Conservation (phyloP, 805 yeast species). For the Metschnikowia baotianmanensis region DNA sequence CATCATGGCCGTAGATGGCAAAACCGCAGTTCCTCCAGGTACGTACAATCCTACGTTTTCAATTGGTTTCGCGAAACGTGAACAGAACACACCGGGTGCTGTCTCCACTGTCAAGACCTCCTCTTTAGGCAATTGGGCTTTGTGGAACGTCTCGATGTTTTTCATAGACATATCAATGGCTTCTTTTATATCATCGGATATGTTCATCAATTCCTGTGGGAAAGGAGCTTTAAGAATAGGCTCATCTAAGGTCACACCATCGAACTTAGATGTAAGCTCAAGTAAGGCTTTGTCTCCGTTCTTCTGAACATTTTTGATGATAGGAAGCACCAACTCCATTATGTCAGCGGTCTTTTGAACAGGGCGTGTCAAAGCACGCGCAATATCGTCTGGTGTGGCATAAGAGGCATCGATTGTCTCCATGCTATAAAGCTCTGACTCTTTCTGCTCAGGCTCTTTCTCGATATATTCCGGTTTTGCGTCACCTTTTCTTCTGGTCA, state of each 20-base stretch:
- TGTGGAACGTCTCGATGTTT: constrained; percentile 89
- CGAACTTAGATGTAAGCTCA: constrained; percentile 90
- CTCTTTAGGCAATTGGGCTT: constrained; percentile 77
- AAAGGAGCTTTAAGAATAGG: constrained; percentile 90
- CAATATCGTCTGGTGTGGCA: constrained; percentile 43
- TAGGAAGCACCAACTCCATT: constrained; percentile 89
- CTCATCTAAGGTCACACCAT: constrained; percentile 65
- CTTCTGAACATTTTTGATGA: constrained; percentile 69
- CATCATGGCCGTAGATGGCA: constrained; percentile 98
- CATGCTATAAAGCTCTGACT: constrained; percentile 41
- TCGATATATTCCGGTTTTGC: constrained; percentile 74
- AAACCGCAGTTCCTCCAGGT: constrained; percentile 98
- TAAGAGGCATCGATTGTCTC: constrained; percentile 42
- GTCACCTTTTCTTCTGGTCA: constrained; percentile 92
- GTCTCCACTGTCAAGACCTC: constrained; percentile 84
- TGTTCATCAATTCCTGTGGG: constrained; percentile 69
- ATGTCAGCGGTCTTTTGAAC: constrained; percentile 91
- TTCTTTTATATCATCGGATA: constrained; percentile 68
- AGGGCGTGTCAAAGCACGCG: constrained; percentile 80
- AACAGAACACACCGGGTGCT: constrained; percentile 88
- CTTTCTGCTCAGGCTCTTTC: constrained; percentile 12
- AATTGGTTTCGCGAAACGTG: constrained; percentile 92
- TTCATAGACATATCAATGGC: constrained; percentile 89
- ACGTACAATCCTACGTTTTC: constrained; percentile 93
- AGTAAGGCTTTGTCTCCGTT: constrained; percentile 85